These are phyloP conservation scores for Trichoderma sp. DNA, from an alignment of 2,329 filamentous ascomycete genomes.

Conservation along the genomic window DNA sequence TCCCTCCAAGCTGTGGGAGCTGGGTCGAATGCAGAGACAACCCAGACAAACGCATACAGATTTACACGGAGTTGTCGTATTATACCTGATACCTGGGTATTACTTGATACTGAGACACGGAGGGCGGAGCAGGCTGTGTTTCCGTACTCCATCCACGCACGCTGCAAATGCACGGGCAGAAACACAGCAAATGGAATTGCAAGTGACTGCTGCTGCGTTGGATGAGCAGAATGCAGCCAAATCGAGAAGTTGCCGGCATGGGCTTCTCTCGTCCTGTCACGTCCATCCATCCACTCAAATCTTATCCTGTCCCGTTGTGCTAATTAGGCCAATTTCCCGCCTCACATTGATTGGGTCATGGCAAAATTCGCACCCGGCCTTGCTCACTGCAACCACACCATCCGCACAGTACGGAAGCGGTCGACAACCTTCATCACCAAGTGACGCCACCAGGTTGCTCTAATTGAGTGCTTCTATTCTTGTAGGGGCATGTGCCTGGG, in stretches of 20 bases:
- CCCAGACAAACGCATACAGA: not conserved
- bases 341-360: not conserved
- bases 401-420: not conserved
- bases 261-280: not conserved
- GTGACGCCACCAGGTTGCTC: not conserved
- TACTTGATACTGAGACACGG: too few species aligned
- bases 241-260: not conserved
- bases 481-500: not conserved
- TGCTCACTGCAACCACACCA: slow-evolving; percentile 8
- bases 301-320: not conserved
- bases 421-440: not conserved
- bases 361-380: not conserved
- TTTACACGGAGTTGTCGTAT: not conserved
- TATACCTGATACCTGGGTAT: too few species aligned
- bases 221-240: not conserved
- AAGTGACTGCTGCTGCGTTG: not conserved
- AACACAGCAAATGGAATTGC: too few species aligned
- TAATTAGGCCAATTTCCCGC: not conserved
- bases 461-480: not conserved
- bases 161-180: not conserved
- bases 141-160: not conserved
- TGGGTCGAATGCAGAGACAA: too few species aligned
- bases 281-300: not conserved
- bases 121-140: not conserved
- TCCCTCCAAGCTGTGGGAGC: not conserved